These are phyloP conservation scores for Ramaria sp. DNA, from an alignment of 768 basidiomycete species.

Conservation along the genomic window DNA sequence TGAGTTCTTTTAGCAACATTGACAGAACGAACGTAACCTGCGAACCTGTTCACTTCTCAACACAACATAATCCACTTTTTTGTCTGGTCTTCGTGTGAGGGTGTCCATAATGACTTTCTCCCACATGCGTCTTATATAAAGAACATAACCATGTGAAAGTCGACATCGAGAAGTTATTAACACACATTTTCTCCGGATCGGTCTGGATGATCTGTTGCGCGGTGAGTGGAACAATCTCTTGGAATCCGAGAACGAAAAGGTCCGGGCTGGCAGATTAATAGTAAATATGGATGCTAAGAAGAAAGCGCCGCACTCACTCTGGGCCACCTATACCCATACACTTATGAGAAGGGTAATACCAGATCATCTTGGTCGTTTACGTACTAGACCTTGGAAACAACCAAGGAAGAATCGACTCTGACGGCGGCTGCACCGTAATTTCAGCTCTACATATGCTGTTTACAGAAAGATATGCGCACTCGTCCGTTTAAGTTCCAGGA, in stretches of 20 bases:
- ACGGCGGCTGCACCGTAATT: slow-evolving; percentile 42
- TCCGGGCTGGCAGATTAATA: slow-evolving; percentile 53
- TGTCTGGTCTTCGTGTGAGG: slow-evolving; percentile 57
- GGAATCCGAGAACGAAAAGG: slow-evolving; percentile 84
- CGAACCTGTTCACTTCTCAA: slow-evolving; percentile 85
- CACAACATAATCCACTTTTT: slow-evolving; percentile 67
- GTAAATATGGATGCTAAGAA: neutral
- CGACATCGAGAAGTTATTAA: neutral
- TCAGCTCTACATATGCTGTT: neutral
- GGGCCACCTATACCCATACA: slow-evolving; percentile 4
- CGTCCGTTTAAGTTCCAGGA: slow-evolving; percentile 96
- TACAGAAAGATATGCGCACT: slow-evolving; percentile 30
- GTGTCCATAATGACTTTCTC: slow-evolving; percentile 74
- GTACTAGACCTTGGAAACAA: slow-evolving; percentile 75
- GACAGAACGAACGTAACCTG: neutral
- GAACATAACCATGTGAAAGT: neutral
- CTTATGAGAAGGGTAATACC: neutral
- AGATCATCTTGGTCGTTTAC: slow-evolving; percentile 16
- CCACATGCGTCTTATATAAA: slow-evolving; percentile 64
- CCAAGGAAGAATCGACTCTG: slow-evolving; percentile 82
- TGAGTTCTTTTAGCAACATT: neutral
- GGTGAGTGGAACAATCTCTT: slow-evolving; percentile 97
- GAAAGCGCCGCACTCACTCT: slow-evolving; percentile 8
- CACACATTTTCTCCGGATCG: slow-evolving; percentile 83
- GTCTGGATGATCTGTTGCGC: slow-evolving; percentile 95